Base-by-base conservation (phyloP, 768 basidiomycete genomes). In the Phanerochaete sordida region DNA sequence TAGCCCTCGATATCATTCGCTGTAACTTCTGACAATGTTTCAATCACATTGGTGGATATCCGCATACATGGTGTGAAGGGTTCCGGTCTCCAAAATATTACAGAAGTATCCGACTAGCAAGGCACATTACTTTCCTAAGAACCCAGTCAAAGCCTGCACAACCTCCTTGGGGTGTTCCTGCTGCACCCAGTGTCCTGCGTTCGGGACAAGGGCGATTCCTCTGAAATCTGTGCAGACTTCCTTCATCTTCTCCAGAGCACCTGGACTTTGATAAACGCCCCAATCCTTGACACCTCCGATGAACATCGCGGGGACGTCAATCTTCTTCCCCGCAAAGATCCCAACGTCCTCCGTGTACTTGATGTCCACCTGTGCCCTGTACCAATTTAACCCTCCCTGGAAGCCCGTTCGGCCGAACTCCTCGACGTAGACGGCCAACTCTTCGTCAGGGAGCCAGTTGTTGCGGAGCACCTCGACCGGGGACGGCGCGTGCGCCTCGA, bases 141-240 rank as follows among this genome's bases (percentile, higher is more conserved):
- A 84, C 28, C 67, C 59, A 52, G 77, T 51, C 56, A 85, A 57
- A 52, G 73, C 69, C 21, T 70, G 48, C 7, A 82, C 68, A 16
- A 86, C 77, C 13, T 64, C 72, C 46, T 75, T 75, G 13, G 81
- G 77, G 28, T 74, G 62, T 66, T 86, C 85, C 66, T 86, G 83
- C 66, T 83, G 84, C 19, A 81, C 82, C 85, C 85, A 86, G 69
- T 86, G 86, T 0, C 85, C 86, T 0, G 84, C 84, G 3, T 79
- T 80, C 1, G 79, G 72, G 9, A 86, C 70, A 45, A 87, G 60
- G n/a, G 84, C 76, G 31, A 84, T 75, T 39, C 64, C 67, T 8
- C 64, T 64, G 26, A 58, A 62, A 7, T 58, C 56, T 65, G 68
- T 63, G 21, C 65, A 68, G 33, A 68, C 68, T 24, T 66, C 66